Base-by-base conservation (phyloP, 257 asterid genomes). In the Leptodermis oblonga region DNA sequence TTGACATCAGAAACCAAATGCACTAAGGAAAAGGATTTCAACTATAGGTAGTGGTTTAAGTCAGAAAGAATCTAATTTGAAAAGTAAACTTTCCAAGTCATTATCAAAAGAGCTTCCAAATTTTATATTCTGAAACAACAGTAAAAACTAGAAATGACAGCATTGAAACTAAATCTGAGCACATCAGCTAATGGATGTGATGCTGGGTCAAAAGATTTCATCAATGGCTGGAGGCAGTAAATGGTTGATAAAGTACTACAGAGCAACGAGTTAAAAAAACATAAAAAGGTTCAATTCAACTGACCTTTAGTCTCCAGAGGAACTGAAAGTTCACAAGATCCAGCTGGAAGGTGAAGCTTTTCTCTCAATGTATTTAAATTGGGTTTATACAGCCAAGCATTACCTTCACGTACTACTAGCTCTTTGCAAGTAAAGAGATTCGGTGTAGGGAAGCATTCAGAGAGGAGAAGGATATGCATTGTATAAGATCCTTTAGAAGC, bases 301-400 rank as follows among this genome's bases (percentile, higher is more conserved):
- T 76, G 41, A 93, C 99, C 97, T 85, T 84, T 77, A 17, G 92
- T 68, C 75, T 73, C 70, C 65, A 89, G 81, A 43, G 97, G 96
- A 77, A 94, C 87, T 20, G 99, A 80, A 70, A 94, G 97, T 83
- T 94, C 97, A 74, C 99, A 94, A 12, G 97, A 91, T 51, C 99
- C 99, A 6, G 80, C 84, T 0, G 99, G 96, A 73, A 94, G 96
- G 68, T 79, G 76, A 65, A 94, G 87, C 77, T 91, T 94, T 45
- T 89, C 87, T 71, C 97, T 82, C 76, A 94, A 34, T 33, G 64
- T 74, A 79, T 81, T 82, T 39, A 85, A 74, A 65, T 86, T 72
- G 23, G 99, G 96, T 74, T 86, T 80, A 75, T 86, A 94, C 58
- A 94, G 78, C 99, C 99, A 94, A 6, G 62, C 81, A 33, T 80